Percentiles rank a stretch among this genome's conserved stretches.
These are phyloP conservation scores for Rhizophora mangle DNA, from an alignment of 345 rosid species.

Conservation along the genomic window DNA sequence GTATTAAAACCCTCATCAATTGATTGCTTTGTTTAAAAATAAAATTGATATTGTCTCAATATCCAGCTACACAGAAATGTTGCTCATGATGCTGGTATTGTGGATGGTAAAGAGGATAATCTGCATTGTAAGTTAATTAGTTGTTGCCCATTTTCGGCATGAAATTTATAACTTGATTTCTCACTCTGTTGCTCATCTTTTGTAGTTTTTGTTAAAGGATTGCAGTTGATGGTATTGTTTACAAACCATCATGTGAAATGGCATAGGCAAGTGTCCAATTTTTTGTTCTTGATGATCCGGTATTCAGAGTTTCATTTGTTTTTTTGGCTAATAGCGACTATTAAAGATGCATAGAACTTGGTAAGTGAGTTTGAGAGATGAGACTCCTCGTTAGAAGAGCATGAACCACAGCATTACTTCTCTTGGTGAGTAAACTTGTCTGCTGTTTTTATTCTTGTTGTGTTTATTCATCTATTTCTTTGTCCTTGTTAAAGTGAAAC, in stretches of 20 bases:
- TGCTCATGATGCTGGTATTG: slow-evolving; percentile 49
- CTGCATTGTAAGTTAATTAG: slow-evolving; percentile 53
- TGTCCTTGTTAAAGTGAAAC: no score
- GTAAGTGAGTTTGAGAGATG: background rate
- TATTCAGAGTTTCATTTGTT: slow-evolving; percentile 14
- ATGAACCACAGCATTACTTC: slow-evolving; percentile 58
- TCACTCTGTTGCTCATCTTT: slow-evolving; percentile 28
- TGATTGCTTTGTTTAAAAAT: no score
- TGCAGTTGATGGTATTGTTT: slow-evolving; percentile 48
- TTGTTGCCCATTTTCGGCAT: background rate
- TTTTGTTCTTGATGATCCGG: background rate
- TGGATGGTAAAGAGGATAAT: slow-evolving; percentile 72
- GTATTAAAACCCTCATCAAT: no score
- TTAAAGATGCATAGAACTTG: background rate
- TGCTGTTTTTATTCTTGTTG: no score
- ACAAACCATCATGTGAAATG: slow-evolving; percentile 71
- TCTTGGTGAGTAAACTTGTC: no score
- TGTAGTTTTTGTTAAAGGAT: slow-evolving; percentile 38
- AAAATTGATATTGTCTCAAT: no score
- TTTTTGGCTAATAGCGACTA: no score
- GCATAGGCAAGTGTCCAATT: slow-evolving; percentile 34
- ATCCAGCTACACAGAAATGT: slow-evolving; percentile 16
- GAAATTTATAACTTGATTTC: background rate
- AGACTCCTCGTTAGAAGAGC: slow-evolving; percentile 24
- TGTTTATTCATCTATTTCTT: no score